Evolutionary conservation across 805 yeast genomes (phyloP), one percentile per base, ranked within the genome.

Genomic region (Zygosaccharomyces pseudorouxii): DNA sequence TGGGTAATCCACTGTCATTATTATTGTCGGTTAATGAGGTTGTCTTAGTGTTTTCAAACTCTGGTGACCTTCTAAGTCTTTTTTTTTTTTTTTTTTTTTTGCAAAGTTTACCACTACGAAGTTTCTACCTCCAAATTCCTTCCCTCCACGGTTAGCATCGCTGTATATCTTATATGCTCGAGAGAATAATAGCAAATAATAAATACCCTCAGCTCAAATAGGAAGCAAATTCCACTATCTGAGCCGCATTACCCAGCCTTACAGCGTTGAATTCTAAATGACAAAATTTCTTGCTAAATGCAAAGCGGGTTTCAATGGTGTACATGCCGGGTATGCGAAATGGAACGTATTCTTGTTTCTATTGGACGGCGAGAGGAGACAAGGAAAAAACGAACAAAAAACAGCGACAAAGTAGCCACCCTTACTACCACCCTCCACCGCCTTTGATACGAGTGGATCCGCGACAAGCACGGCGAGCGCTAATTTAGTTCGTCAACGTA

Each of bases 1-100:
- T 42, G 62, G 62, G 48, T 48, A 47, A 18, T 50, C 51, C 8
- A 50, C 53, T 30, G 47, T 35, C 36, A 42, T 43, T 9, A 25
- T 25, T 25, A 25, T 9, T 25, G 6, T 22, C 18, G 33, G 23
- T 45, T 30, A 8, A 23, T 16, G 27, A 22, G 23, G 23, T 22
- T 37, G 23, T 35, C n/a, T 19, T 22, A 11, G 12, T 38, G 22
- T 19, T 38, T 35, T 18, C 18, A 5, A 12, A 20, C 38, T 35
- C 18, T 20, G 14, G 38, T 35, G 38, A 20, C 38, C 22, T 35
- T 18, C 6, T 11, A 11, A 18, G 38, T 25, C 28, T 25, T 25
- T 25, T 14, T 33, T 31, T 33, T 33, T 33, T 33, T 33, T 33
- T 31, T 31, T 12, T 30, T 31, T 31, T n/a, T n/a, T n/a, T 18